Evolutionary conservation across 78 protist species (phyloP).

Genomic region (Creolimax fragrantissima): DNA sequence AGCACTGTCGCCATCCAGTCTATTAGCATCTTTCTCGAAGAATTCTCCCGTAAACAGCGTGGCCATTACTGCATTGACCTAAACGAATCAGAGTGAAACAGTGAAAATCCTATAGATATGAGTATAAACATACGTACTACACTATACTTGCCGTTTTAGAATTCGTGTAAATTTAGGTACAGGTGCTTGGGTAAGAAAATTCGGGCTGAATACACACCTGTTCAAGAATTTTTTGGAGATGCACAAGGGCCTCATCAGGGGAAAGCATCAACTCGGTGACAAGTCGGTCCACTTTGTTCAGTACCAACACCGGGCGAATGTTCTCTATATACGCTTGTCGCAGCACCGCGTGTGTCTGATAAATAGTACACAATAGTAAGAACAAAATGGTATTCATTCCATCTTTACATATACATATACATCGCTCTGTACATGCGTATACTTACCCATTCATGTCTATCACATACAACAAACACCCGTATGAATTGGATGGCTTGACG

Average conservation of each 20-base stretch:
- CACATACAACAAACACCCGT: too few relatives aligned
- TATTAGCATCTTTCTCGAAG: constrained; percentile 33
- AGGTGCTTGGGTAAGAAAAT: neutral
- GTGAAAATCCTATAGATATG: neutral
- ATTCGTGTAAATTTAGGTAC: neutral
- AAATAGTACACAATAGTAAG: too few relatives aligned
- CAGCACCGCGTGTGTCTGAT: constrained; percentile 86
- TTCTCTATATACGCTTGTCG: constrained; percentile 78
- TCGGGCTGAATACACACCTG: constrained; percentile 17
- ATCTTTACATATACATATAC: too few relatives aligned
- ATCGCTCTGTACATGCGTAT: too few relatives aligned
- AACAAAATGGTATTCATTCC: neutral
- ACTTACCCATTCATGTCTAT: too few relatives aligned
- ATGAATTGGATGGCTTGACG: too few relatives aligned
- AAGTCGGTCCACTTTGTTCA: constrained; percentile 90
- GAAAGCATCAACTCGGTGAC: constrained; percentile 64
- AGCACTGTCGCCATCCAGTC: too few relatives aligned
- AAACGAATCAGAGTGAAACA: neutral
- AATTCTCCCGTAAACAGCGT: constrained; percentile 24
- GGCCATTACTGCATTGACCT: constrained; percentile 5
- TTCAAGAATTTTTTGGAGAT: constrained; percentile 61
- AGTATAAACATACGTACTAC: neutral
- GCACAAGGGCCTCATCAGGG: constrained; percentile 72
- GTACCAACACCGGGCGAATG: constrained; percentile 68
- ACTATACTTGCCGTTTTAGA: too few relatives aligned